A percentile compares a stretch with the other conserved stretches of the same genome.
phyloP scores from a whole-genome alignment of 768 basidiomycete genomes.

The Mycena filopes region DNA sequence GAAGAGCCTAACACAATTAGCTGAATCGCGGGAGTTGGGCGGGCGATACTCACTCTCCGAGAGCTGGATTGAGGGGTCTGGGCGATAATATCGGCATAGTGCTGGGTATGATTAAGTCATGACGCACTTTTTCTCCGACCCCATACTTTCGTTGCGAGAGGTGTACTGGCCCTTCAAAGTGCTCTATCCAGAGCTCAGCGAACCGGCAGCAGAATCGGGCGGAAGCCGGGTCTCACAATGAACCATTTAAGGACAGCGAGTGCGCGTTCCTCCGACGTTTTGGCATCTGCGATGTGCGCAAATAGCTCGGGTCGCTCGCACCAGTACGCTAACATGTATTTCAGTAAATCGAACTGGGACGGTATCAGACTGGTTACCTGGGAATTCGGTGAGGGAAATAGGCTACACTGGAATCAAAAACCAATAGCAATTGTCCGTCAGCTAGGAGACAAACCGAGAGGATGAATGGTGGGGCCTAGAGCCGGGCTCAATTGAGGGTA shows the following conservation, averaged over 20 bases:
- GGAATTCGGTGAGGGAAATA: constrained; percentile 91
- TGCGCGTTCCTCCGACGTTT: constrained; percentile 76
- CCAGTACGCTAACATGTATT: constrained; percentile 83
- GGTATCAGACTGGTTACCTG: constrained; percentile 60
- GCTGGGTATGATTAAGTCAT: not conserved
- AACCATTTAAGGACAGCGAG: constrained; percentile 95
- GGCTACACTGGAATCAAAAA: constrained; percentile 47
- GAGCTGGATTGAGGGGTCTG: constrained; percentile 95
- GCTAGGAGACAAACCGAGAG: constrained; percentile 56
- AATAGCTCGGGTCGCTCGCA: constrained; percentile 94
- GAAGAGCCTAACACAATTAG: constrained; percentile 68
- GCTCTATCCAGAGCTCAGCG: constrained; percentile 54
- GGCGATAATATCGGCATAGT: constrained; percentile 8
- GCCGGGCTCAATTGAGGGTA: not conserved
- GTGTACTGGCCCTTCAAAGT: constrained; percentile 97
- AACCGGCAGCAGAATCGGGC: not conserved
- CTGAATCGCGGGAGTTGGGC: not conserved
- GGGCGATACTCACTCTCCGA: constrained; percentile 79
- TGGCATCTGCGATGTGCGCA: constrained; percentile 83
- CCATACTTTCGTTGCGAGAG: constrained; percentile 93
- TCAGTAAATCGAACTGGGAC: constrained; percentile 14
- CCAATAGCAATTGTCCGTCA: not conserved
- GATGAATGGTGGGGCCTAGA: constrained; percentile 83
- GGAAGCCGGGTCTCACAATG: constrained; percentile 67
- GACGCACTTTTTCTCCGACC: constrained; percentile 95